Evolutionary conservation across 2,329 filamentous ascomycete genomes (phyloP), one percentile per base, ranked within the genome.

Genomic region (Colletotrichum sp.): DNA sequence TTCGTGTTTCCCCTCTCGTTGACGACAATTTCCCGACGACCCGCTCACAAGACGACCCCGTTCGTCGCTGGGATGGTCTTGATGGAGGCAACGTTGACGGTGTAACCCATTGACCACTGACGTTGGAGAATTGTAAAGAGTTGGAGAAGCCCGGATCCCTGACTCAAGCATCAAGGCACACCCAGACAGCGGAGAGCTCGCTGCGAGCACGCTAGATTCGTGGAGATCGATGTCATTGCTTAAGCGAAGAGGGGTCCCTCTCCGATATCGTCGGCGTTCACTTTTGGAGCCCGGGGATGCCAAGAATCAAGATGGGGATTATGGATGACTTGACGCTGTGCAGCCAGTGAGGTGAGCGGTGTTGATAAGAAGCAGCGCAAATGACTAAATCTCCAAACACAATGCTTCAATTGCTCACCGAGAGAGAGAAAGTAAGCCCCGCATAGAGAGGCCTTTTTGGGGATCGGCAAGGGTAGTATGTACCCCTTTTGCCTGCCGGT

Each of bases 181-280:
- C 36, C 63, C 57, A n/a, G 15, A 15, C 18, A 44, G 72, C 68
- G 73, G 73, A 68, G 73, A 72, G 65, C 26, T 60, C 18, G 15
- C 44, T 24, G 68, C 36, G 36, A 72, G 63, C 55, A 75, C 55
- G 55, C 69, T 39, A 67, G 39, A 72, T 55, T 28, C 52, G 60
- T 30, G 68, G 36, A 63, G 72, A 72, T 67, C 68, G 55, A 72
- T 75, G 62, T 62, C 55, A 68, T 76, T 59, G 28, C 21, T 52
- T 52, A 72, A 30, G 68, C 63, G 63, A 68, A 68, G 55, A 65
- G 62, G 57, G 44, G 13, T n/a, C 16, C 4, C 39, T 34, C 63
- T 76, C 73, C 73, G 73, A 76, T 76, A 68, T 72, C 70, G 69
- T 73, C 73, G 70, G 73, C 39, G 4, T 8, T 60, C 64, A 76